Conservation (phyloP, 306 rosid species). For the Cyamopsis tetragonoloba region DNA sequence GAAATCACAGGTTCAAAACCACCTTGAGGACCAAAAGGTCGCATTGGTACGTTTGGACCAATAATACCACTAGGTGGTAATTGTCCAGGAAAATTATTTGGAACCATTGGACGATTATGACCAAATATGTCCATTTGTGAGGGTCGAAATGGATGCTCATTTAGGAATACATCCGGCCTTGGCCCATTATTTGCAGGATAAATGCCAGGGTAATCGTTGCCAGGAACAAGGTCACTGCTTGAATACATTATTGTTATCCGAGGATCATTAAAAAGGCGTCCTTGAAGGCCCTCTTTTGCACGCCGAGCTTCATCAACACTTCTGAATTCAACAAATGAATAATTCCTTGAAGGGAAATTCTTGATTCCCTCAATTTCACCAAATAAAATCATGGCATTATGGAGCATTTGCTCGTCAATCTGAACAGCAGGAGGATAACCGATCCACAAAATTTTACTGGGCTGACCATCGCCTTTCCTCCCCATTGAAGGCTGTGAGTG, state of each 20-base stretch:
- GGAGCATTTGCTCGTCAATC: slow-evolving; percentile 99
- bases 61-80: slow-evolving; percentile 48
- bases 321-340: slow-evolving; percentile 91
- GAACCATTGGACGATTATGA: slow-evolving; percentile 58
- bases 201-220: slow-evolving; percentile 60
- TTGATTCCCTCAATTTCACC: slow-evolving; percentile 96
- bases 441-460: slow-evolving; percentile 78
- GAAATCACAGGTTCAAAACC: slow-evolving; percentile 56
- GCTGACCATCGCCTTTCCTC: slow-evolving; percentile 66
- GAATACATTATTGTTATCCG: slow-evolving; percentile 89
- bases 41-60: slow-evolving; percentile 58
- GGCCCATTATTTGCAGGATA: slow-evolving; percentile 63
- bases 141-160: slow-evolving; percentile 62
- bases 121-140: slow-evolving; percentile 59
- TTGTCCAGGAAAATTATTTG: slow-evolving; percentile 65
- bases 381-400: slow-evolving; percentile 96
- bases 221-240: slow-evolving; percentile 67
- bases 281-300: slow-evolving; percentile 98
- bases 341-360: slow-evolving; percentile 84
- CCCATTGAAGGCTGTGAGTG: slow-evolving; percentile 52
- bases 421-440: slow-evolving; percentile 91
- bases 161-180: slow-evolving; percentile 55
- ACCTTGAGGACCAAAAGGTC: slow-evolving; percentile 79
- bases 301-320: slow-evolving; percentile 98
- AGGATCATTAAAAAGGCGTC: slow-evolving; percentile 94